Base-by-base conservation (phyloP, 164 flowering plant genomes). In the Nymphaea colorata region DNA sequence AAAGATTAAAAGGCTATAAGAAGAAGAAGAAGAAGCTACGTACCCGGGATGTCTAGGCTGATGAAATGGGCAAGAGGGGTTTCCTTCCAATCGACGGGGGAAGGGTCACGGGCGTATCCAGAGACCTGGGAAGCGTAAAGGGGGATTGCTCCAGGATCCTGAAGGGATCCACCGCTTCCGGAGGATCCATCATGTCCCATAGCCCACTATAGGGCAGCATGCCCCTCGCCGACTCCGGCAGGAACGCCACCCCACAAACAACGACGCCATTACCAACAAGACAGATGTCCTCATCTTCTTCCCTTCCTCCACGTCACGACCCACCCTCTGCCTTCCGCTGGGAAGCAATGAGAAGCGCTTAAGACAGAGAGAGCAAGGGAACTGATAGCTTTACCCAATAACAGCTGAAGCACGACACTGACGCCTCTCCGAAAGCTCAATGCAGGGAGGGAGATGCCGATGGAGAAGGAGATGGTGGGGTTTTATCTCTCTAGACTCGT, bases 11-110 rank as follows among this genome's bases (percentile, higher is more conserved):
- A 61, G 16, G 36, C 16, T 8, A 25, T 25, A 25, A 25, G 36
- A 25, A 25, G 36, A 25, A 25, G 36, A 25, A 10, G 18, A 25
- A 3, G 63, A 4, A n/a, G 41, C 77, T 12, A 47, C 55, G 55
- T 79, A 43, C 73, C 69, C 3, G 76, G 76, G 3, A 84, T 67
- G 65, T 84, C 87, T 14, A 84, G 60, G 2, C 69, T 12, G 69
- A 82, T 74, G 36, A 84, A 25, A 64, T 82, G 87, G 15, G 75
- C 68, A 0, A 44, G 36, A 2, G 78, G 51, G 4, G 81, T 80
- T 65, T 84, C 87, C 64, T 82, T 82, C 85, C 85, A 84, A 66
- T 84, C 85, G 0, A 78, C 81, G 1, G 67, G 43, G 83, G 79
- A 6, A 78, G 10, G 44, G 44, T 42, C 43, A 25, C 8, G 7